Conservation (phyloP, 306 rosid species). For the Senna siamea region DNA sequence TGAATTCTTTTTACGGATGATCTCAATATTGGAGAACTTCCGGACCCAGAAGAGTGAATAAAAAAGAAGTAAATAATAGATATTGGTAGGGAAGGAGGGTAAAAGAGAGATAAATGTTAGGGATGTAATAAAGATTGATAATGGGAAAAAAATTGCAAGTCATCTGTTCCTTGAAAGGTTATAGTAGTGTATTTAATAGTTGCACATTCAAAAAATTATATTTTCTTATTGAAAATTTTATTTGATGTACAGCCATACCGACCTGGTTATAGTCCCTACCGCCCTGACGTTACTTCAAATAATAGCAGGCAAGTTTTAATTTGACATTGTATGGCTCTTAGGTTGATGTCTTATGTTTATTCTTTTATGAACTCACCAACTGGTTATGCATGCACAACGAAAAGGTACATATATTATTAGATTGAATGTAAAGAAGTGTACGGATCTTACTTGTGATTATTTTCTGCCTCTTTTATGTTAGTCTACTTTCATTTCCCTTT, state of each 20-base stretch:
- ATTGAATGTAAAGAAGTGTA: background rate
- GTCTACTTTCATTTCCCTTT: background rate
- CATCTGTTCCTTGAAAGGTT: constrained; percentile 4
- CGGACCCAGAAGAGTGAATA: background rate
- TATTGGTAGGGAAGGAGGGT: background rate
- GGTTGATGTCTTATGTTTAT: background rate
- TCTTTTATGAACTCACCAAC: background rate
- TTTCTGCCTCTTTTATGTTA: background rate
- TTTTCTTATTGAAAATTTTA: constrained; percentile 2
- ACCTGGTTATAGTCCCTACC: constrained; percentile 53
- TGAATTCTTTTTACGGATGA: background rate
- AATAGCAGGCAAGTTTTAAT: constrained; percentile 56
- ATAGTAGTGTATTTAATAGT: background rate
- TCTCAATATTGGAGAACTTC: background rate
- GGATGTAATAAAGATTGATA: background rate
- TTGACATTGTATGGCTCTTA: background rate
- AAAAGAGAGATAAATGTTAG: background rate
- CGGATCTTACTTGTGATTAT: background rate
- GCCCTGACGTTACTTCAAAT: constrained; percentile 50
- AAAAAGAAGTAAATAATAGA: background rate
- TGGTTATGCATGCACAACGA: background rate
- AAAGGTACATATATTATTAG: background rate
- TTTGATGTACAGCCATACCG: constrained; percentile 47
- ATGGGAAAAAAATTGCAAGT: background rate
- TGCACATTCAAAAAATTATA: constrained; percentile 11